phyloP scores from a whole-genome alignment of 371 early-diverging fungal genomes.

The Apophysomyces sp. region DNA sequence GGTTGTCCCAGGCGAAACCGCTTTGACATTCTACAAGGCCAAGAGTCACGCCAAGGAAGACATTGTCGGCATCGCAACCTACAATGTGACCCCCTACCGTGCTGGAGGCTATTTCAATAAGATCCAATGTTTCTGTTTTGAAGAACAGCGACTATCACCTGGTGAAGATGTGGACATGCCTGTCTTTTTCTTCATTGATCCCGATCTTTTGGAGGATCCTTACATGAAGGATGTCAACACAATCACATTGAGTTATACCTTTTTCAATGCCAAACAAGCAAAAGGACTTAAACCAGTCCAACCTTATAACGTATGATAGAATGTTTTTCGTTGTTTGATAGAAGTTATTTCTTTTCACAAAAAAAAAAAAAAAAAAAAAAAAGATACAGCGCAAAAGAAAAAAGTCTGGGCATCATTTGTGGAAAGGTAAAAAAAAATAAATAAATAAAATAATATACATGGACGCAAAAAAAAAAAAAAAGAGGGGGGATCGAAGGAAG shows the following conservation, averaged over 20 bases:
- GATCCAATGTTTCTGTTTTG: conserved; percentile 99
- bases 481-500: background rate
- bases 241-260: conserved; percentile 93
- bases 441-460: conserved; percentile 3
- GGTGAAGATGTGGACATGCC: conserved; percentile 99
- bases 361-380: conserved; percentile 2
- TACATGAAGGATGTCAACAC: conserved; percentile 92
- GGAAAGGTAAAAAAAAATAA: background rate
- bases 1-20: conserved; percentile 95
- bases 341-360: no score
- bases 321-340: background rate
- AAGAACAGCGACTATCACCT: conserved; percentile 91
- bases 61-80: conserved; percentile 96
- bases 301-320: background rate
- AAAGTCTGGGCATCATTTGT: background rate
- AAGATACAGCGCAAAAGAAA: background rate
- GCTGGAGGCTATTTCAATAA: conserved; percentile 96
- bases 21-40: conserved; percentile 96
- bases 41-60: conserved; percentile 87
- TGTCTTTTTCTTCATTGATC: conserved; percentile 98
- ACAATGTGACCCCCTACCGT: conserved; percentile 93
- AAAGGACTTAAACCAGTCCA: conserved; percentile 9
- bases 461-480: background rate
- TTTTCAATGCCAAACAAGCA: conserved; percentile 76
- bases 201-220: conserved; percentile 95